These are phyloP conservation scores for Paramecium pentaurelia DNA, from an alignment of 73 alveolate species.

Conservation along the genomic window DNA sequence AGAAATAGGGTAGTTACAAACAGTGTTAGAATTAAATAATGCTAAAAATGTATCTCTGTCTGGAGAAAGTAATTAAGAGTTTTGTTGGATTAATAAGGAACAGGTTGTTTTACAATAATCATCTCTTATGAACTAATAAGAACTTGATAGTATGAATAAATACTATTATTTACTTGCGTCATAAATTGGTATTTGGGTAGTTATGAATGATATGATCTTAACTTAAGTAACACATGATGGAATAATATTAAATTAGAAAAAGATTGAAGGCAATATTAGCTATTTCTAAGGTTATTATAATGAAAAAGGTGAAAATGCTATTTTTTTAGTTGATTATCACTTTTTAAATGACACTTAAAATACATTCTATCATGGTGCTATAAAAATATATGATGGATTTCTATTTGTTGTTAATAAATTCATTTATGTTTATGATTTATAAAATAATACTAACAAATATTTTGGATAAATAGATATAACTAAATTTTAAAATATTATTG, in stretches of 20 bases:
- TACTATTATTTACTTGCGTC: background rate
- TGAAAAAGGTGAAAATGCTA: background rate
- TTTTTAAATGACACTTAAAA: background rate
- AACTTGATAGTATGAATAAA: background rate
- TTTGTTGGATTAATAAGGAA: background rate
- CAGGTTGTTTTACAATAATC: background rate
- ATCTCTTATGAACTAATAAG: background rate
- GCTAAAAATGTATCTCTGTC: background rate
- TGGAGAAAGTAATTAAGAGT: background rate
- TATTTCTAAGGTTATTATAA: background rate
- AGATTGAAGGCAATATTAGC: background rate
- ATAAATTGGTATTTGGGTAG: background rate
- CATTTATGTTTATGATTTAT: background rate
- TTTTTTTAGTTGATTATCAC: background rate
- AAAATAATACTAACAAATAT: background rate
- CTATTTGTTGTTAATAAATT: background rate
- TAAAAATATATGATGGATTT: background rate
- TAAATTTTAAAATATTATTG: background rate
- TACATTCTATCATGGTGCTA: background rate
- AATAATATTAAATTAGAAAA: background rate
- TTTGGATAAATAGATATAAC: background rate
- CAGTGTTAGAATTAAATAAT: background rate
- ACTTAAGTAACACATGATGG: background rate
- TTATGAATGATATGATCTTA: background rate
- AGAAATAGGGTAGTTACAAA: background rate